Percentiles rank a stretch among this genome's conserved stretches.
phyloP scores from a whole-genome alignment of 2,329 filamentous ascomycete genomes.

The Rhynchosporium graminicola region DNA sequence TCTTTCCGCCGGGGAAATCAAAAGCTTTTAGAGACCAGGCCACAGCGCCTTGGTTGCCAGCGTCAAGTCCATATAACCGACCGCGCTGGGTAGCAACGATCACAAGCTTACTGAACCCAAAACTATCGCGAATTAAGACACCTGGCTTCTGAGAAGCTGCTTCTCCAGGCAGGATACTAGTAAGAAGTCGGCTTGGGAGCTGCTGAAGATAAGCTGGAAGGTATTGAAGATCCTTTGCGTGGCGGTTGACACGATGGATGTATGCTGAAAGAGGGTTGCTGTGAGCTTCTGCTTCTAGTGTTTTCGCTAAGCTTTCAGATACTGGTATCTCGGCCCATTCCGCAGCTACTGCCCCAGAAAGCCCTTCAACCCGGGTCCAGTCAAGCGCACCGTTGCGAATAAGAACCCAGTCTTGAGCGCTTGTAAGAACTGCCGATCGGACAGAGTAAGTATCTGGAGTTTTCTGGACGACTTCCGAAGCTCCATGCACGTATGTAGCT shows the following conservation, averaged over 20 bases:
- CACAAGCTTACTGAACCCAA: constrained; percentile 86
- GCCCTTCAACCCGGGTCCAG: constrained; percentile 81
- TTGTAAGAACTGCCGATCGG: constrained; percentile 70
- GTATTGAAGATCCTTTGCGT: constrained; percentile 74
- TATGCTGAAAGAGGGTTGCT: constrained; percentile 81
- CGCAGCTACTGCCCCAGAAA: constrained; percentile 78
- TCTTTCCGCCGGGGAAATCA: constrained; percentile 54
- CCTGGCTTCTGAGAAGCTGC: constrained; percentile 47
- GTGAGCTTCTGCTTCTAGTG: constrained; percentile 83
- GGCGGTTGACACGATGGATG: constrained; percentile 79
- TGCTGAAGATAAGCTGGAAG: constrained; percentile 72
- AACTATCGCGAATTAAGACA: constrained; percentile 66
- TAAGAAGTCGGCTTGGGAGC: constrained; percentile 68
- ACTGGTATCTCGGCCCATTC: constrained; percentile 77
- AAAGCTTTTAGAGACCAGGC: constrained; percentile 73
- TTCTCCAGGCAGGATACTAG: constrained; percentile 57
- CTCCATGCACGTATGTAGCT: constrained; percentile 61
- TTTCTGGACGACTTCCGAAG: constrained; percentile 81
- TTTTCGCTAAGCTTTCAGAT: constrained; percentile 72
- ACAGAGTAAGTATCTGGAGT: constrained; percentile 69
- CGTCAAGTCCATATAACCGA: constrained; percentile 77
- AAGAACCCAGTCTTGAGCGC: constrained; percentile 74
- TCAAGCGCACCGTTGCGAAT: constrained; percentile 77
- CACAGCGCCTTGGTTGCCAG: constrained; percentile 70
- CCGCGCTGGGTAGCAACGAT: constrained; percentile 79